Evolutionary conservation across 83 land plant genomes (phyloP).

Genomic region (Diphasiastrum complanatum): DNA sequence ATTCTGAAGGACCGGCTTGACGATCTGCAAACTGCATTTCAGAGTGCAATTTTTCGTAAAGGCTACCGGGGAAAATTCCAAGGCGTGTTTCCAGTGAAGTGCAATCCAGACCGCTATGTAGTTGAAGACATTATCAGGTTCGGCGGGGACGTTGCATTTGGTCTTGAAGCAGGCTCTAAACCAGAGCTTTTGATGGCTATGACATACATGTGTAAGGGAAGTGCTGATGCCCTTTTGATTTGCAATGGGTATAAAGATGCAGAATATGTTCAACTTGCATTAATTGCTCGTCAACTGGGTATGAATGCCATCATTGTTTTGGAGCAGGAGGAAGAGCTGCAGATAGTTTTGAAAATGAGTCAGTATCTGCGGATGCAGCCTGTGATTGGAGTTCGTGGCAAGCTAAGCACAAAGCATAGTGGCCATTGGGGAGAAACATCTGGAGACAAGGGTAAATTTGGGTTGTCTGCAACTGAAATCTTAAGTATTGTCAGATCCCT

Average conservation of each 20-base stretch:
- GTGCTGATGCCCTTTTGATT: slow-evolving; percentile 51
- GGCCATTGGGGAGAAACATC: slow-evolving; percentile 94
- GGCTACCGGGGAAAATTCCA: slow-evolving; percentile 59
- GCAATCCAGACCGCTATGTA: slow-evolving; percentile 79
- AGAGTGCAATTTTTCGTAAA: slow-evolving; percentile 43
- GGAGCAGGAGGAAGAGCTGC: slow-evolving; percentile 81
- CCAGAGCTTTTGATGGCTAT: slow-evolving; percentile 87
- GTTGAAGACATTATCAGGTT: slow-evolving; percentile 75
- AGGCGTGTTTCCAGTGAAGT: slow-evolving; percentile 92
- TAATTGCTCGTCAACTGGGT: slow-evolving; percentile 49
- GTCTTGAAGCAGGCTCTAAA: slow-evolving; percentile 92
- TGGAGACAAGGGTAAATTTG: slow-evolving; percentile 93
- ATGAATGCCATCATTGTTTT: slow-evolving; percentile 71
- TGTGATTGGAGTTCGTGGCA: slow-evolving; percentile 69
- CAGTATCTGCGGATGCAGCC: slow-evolving; percentile 43
- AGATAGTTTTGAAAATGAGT: slow-evolving; percentile 49
- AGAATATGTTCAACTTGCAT: slow-evolving; percentile 68
- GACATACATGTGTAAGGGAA: slow-evolving; percentile 48
- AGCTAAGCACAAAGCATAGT: slow-evolving; percentile 80
- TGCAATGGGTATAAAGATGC: slow-evolving; percentile 89
- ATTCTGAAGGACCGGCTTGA: slow-evolving; percentile 61
- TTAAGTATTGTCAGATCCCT: slow-evolving; percentile 47
- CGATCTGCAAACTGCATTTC: slow-evolving; percentile 63
- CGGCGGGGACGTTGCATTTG: slow-evolving; percentile 55
- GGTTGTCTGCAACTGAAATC: slow-evolving; percentile 60